Percentiles rank a stretch among this genome's conserved stretches.
phyloP scores from a whole-genome alignment of 2,329 filamentous ascomycete species.

The Pseudogymnoascus sp. region DNA sequence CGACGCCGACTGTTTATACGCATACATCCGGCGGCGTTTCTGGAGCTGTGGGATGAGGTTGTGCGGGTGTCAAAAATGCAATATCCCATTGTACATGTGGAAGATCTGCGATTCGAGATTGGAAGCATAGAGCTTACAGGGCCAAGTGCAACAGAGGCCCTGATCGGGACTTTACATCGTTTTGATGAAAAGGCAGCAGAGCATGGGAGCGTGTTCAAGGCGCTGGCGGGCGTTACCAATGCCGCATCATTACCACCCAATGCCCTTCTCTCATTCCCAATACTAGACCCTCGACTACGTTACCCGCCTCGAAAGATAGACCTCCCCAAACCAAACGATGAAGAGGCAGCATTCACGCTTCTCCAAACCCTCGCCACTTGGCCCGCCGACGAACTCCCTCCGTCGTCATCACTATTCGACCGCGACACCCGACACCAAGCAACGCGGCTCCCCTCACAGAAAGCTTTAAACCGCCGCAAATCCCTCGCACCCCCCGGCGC shows the following conservation, averaged over 20 bases:
- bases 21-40: slow-evolving; percentile 73
- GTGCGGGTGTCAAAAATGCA: slow-evolving; percentile 51
- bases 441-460: slow-evolving; percentile 63
- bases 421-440: slow-evolving; percentile 58
- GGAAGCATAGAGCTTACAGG: slow-evolving; percentile 64
- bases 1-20: slow-evolving; percentile 55
- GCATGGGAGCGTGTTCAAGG: slow-evolving; percentile 44
- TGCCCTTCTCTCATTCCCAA: slow-evolving; percentile 62
- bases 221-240: slow-evolving; percentile 55
- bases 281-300: slow-evolving; percentile 71
- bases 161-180: slow-evolving; percentile 60
- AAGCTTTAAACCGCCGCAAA: slow-evolving; percentile 72
- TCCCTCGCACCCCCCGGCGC: slow-evolving; percentile 54
- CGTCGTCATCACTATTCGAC: slow-evolving; percentile 56
- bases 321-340: slow-evolving; percentile 32
- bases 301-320: slow-evolving; percentile 60
- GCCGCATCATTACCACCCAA: slow-evolving; percentile 62
- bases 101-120: slow-evolving; percentile 64
- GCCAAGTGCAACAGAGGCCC: slow-evolving; percentile 70
- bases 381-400: slow-evolving; percentile 51
- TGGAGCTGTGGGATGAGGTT: slow-evolving; percentile 56
- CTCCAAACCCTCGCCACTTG: slow-evolving; percentile 58
- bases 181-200: slow-evolving; percentile 33
- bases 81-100: slow-evolving; percentile 52
- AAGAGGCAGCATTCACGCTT: slow-evolving; percentile 35